phyloP scores from a whole-genome alignment of 495 filamentous ascomycete genomes.

The Aspergillus ostianus region DNA sequence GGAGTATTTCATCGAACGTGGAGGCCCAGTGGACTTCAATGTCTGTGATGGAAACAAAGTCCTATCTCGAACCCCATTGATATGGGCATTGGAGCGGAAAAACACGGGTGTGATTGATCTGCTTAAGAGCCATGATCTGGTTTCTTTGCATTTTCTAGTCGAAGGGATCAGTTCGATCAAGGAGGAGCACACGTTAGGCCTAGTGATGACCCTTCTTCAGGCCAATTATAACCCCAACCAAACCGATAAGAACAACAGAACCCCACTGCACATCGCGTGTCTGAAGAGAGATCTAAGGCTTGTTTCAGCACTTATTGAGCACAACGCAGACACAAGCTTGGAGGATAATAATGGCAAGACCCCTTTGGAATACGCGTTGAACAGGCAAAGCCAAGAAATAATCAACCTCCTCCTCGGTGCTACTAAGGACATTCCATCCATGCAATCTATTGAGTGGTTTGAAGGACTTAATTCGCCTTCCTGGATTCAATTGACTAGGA shows the following conservation, averaged over 20 bases:
- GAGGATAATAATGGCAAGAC: not conserved
- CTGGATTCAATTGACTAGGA: too few relatives aligned
- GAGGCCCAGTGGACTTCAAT: constrained; percentile 1
- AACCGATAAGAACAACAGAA: not conserved
- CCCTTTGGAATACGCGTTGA: not conserved
- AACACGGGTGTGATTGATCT: not conserved
- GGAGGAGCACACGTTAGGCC: not conserved
- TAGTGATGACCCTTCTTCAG: not conserved
- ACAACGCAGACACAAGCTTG: not conserved
- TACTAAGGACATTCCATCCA: too few relatives aligned
- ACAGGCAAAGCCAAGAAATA: too few relatives aligned
- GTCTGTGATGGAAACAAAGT: not conserved
- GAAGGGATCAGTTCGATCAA: not conserved
- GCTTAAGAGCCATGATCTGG: not conserved
- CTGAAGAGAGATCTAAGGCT: not conserved
- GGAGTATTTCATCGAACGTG: not conserved
- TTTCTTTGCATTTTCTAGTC: not conserved
- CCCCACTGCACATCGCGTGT: not conserved
- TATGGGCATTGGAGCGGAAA: constrained; percentile 1
- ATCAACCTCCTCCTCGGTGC: too few relatives aligned
- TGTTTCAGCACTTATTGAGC: not conserved
- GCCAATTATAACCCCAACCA: constrained; percentile 2
- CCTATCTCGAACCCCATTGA: constrained; percentile 1
- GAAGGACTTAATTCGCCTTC: too few relatives aligned
- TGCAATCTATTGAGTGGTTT: too few relatives aligned